A percentile compares a stretch with the other conserved stretches of the same genome.
phyloP scores from a whole-genome alignment of 2,329 filamentous ascomycete genomes.

The Phyllachora maydis region DNA sequence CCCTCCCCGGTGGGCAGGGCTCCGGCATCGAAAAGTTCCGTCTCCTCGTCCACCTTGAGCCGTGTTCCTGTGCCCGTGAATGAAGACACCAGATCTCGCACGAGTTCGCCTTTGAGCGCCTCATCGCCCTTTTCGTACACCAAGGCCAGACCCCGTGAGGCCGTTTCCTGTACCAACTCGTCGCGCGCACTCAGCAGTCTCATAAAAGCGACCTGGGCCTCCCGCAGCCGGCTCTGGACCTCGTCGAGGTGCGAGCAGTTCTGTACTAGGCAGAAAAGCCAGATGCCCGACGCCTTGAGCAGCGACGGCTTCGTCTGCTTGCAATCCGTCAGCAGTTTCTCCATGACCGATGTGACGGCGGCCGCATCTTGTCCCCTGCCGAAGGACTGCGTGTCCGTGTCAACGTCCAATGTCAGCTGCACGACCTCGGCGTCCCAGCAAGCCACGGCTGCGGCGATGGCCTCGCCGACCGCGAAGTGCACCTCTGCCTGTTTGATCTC shows the following conservation, averaged over 20 bases:
- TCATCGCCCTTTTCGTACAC: conserved; percentile 87
- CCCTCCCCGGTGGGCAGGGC: conserved; percentile 79
- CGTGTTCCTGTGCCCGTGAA: conserved; percentile 62
- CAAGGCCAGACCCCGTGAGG: conserved; percentile 72
- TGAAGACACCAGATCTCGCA: conserved; percentile 69
- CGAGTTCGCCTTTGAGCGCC: conserved; percentile 59
- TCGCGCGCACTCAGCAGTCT: conserved; percentile 71
- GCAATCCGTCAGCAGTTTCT: conserved; percentile 58
- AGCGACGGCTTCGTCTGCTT: conserved; percentile 73
- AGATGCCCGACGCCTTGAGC: conserved; percentile 83
- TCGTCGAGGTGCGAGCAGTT: conserved; percentile 65
- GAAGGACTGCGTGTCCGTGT: conserved; percentile 19
- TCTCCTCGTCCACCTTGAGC: conserved; percentile 75
- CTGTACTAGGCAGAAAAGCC: conserved; percentile 81
- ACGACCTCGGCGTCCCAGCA: conserved; percentile 74
- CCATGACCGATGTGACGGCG: conserved; percentile 32
- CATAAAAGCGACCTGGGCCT: conserved; percentile 77
- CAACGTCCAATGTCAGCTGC: conserved; percentile 55
- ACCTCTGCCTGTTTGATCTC: conserved; percentile 73
- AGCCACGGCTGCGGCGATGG: conserved; percentile 54
- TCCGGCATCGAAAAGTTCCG: conserved; percentile 82
- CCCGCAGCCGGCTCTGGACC: conserved; percentile 52
- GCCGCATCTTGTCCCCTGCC: conserved; percentile 15
- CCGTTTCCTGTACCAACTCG: conserved; percentile 88
- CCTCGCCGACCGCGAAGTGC: conserved; percentile 81